phyloP scores from a whole-genome alignment of 2,329 filamentous ascomycete species.

The Nemania bipapillata region DNA sequence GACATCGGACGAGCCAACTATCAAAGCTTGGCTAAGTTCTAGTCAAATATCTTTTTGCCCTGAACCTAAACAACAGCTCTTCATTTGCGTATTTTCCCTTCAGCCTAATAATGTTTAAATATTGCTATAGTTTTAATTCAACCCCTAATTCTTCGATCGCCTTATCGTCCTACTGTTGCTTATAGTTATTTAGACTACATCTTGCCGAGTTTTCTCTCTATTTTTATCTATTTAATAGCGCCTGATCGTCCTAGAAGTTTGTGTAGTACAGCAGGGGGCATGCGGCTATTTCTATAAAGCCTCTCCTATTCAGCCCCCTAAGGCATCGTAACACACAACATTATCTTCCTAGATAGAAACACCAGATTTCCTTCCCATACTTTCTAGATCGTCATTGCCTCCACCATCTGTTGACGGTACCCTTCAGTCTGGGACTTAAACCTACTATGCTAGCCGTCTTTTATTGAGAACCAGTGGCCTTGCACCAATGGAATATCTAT shows the following conservation, averaged over 20 bases:
- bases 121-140: no score
- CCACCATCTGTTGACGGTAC: constrained; percentile 1
- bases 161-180: not conserved
- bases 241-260: constrained; percentile 14
- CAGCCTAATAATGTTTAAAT: no score
- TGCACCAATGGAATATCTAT: constrained; percentile 31
- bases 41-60: not conserved
- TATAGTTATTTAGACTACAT: not conserved
- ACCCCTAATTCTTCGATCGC: no score
- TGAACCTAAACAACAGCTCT: not conserved
- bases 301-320: constrained; percentile 6
- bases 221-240: not conserved
- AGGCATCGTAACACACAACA: constrained; percentile 4
- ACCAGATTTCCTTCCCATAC: not conserved
- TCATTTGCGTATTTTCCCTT: not conserved
- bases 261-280: constrained; percentile 18
- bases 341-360: not conserved
- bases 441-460: constrained; percentile 2
- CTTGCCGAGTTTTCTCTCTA: not conserved
- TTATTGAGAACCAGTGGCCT: constrained; percentile 24
- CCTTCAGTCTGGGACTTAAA: not conserved
- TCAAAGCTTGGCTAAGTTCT: not conserved
- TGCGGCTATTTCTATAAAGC: not conserved
- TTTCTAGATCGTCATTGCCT: not conserved
- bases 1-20: not conserved